Evolutionary conservation across 1,284 basidiomycete species (phyloP), one percentile per base, ranked within the genome.

Genomic region (Porphyrellus sp.): DNA sequence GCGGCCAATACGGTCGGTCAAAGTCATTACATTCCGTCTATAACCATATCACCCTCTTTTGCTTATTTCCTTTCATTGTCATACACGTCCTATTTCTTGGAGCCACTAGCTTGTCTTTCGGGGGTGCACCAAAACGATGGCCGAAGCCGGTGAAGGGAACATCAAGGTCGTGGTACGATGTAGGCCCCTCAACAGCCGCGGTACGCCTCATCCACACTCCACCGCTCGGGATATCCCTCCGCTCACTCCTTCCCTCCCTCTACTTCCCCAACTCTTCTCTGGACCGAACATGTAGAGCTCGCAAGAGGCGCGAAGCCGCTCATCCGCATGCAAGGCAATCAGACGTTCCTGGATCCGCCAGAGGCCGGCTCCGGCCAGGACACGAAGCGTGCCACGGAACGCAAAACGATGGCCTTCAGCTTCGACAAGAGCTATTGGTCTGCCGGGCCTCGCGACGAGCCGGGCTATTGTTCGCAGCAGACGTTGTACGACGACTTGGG

Each of bases 361-460:
- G 91, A 93, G 64, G n/a, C 70, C 24, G 86, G 86, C 31, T 82
- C 85, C 11, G 61, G 75, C 23, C 86, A 87, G 63, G 86, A 87
- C 62, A 70, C 80, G 20, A 88, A 87, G 62, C 85, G 89, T 63
- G 87, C 90, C 18, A 85, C 87, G 6, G 93, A 95, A 72, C 85
- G 91, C 62, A 93, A 91, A 75, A 80, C 85, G 11, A 89, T 95
- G 82, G 75, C 81, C 1, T 98, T 97, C 70, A 87, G 89, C 55
- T 98, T 96, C 63, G 94, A 97, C 80, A 95, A 93, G 78, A 91
- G 87, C 53, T 97, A 97, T 69, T 95, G 93, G 93, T 93, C 91
- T 44, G 93, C 93, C 8, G 91, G 93, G 1, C 77, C 88, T 11
- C 81, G 90, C 61, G 87, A 93, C 63, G 94, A 96, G 52, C 87